A percentile compares a stretch with the other conserved stretches of the same genome.
phyloP scores from a whole-genome alignment of 2,329 filamentous ascomycete species.

The Paradendryphiella salina region DNA sequence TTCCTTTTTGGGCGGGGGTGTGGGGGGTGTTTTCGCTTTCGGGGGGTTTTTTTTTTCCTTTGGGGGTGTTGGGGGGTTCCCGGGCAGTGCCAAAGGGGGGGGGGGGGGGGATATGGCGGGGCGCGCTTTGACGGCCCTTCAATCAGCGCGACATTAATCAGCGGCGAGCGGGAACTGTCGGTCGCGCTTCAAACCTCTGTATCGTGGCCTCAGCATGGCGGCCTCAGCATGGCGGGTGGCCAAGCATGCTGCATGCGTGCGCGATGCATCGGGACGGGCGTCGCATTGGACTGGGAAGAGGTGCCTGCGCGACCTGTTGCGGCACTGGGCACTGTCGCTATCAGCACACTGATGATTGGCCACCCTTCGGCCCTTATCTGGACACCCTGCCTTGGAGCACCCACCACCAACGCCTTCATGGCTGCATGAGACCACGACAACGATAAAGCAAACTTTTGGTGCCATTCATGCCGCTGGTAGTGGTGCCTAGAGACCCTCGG shows the following conservation, averaged over 20 bases:
- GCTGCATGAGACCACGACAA: not conserved
- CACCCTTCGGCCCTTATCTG: slow-evolving; percentile 13
- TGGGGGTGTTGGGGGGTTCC: slow-evolving; percentile 12
- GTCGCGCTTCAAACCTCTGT: slow-evolving; percentile 18
- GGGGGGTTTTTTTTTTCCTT: slow-evolving; percentile 20
- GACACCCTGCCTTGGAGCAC: not conserved
- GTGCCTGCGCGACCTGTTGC: slow-evolving; percentile 2
- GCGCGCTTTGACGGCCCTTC: slow-evolving; percentile 19
- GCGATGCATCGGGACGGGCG: slow-evolving; percentile 11
- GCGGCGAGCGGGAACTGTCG: slow-evolving; percentile 17
- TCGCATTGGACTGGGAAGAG: slow-evolving; percentile 16
- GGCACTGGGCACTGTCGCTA: slow-evolving; percentile 1
- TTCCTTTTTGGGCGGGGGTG: too few relatives aligned
- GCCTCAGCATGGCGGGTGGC: slow-evolving; percentile 24
- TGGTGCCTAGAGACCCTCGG: too few relatives aligned
- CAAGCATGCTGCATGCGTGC: slow-evolving; percentile 9
- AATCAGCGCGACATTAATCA: slow-evolving; percentile 31
- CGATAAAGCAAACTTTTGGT: slow-evolving; percentile 1
- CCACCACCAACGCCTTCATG: slow-evolving; percentile 2
- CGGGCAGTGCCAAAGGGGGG: slow-evolving; percentile 21
- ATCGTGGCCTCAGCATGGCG: slow-evolving; percentile 24
- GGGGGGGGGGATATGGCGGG: slow-evolving; percentile 27
- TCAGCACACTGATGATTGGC: slow-evolving; percentile 12
- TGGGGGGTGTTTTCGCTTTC: slow-evolving; percentile 5
- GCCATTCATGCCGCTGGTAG: not conserved